Evolutionary conservation across 2,329 filamentous ascomycete species (phyloP).

Genomic region (Verticillium longisporum): DNA sequence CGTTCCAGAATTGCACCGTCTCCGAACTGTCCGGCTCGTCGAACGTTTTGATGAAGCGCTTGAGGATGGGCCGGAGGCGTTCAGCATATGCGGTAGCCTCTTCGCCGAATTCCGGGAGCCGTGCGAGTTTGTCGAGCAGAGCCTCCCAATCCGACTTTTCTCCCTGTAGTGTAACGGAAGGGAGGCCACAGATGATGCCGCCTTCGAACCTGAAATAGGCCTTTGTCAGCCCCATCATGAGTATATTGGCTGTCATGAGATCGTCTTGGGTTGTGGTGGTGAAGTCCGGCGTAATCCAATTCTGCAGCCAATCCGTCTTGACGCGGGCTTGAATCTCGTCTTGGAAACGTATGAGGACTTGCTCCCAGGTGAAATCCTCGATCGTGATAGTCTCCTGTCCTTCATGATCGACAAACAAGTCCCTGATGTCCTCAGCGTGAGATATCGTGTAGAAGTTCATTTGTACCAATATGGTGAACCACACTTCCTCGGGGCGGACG

Average conservation of each 20-base stretch:
- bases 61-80: constrained; percentile 35
- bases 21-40: constrained; percentile 25
- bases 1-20: constrained; percentile 33
- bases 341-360: constrained; percentile 22
- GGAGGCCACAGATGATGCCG: constrained; percentile 33
- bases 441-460: constrained; percentile 42
- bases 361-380: constrained; percentile 14
- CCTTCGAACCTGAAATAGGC: constrained; percentile 29
- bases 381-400: constrained; percentile 33
- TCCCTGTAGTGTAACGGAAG: constrained; percentile 33
- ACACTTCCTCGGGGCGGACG: constrained; percentile 46
- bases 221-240: constrained; percentile 38
- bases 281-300: constrained; percentile 36
- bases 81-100: constrained; percentile 23
- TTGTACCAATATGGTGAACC: constrained; percentile 47
- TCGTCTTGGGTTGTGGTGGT: constrained; percentile 31
- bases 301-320: constrained; percentile 29
- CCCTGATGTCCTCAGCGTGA: constrained; percentile 37
- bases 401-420: constrained; percentile 36
- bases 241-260: constrained; percentile 29
- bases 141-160: constrained; percentile 28
- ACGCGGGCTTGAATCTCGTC: constrained; percentile 31
- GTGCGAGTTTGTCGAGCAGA: constrained; percentile 33
- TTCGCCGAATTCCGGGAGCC: constrained; percentile 32
- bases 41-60: constrained; percentile 36